These are phyloP conservation scores for Xerocomus tenax DNA, from an alignment of 1,284 basidiomycete species.

Conservation along the genomic window DNA sequence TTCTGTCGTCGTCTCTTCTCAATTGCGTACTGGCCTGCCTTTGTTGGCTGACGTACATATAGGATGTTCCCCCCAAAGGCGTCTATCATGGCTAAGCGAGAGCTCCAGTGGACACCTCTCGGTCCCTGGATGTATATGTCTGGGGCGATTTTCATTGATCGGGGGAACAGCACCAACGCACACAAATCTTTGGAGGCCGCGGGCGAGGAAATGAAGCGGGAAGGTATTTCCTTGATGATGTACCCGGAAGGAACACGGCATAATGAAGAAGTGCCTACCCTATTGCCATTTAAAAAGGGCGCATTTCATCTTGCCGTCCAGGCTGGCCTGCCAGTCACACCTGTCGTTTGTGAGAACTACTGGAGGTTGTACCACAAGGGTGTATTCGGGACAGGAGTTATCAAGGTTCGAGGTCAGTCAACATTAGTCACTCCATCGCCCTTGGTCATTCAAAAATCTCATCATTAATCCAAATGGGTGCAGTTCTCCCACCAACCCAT, in stretches of 20 bases:
- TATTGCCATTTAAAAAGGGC: slow-evolving; percentile 95
- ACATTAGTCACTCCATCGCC: background rate
- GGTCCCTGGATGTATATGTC: slow-evolving; percentile 89
- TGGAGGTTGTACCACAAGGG: slow-evolving; percentile 75
- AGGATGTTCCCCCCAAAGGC: slow-evolving; percentile 80
- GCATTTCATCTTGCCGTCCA: slow-evolving; percentile 95
- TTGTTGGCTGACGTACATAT: slow-evolving; percentile 7
- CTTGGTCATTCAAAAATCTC: background rate
- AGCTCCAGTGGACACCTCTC: slow-evolving; percentile 80
- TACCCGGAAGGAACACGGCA: slow-evolving; percentile 91
- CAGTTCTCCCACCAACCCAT: slow-evolving; percentile 71
- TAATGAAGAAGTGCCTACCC: slow-evolving; percentile 51
- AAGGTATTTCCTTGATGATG: slow-evolving; percentile 75
- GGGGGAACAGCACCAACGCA: slow-evolving; percentile 73
- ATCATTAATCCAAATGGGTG: slow-evolving; percentile 12
- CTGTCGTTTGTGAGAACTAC: slow-evolving; percentile 93
- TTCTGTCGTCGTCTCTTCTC: slow-evolving; percentile 3
- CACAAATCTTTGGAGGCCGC: slow-evolving; percentile 72
- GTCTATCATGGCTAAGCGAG: slow-evolving; percentile 91
- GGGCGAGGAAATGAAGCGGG: slow-evolving; percentile 72
- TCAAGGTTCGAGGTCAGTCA: slow-evolving; percentile 74
- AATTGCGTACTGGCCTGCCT: background rate
- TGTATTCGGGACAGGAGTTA: slow-evolving; percentile 68
- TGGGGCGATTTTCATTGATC: slow-evolving; percentile 91
- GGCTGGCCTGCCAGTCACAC: slow-evolving; percentile 80